Conservation (phyloP, 768 basidiomycete genomes). For the Galerina marginata region DNA sequence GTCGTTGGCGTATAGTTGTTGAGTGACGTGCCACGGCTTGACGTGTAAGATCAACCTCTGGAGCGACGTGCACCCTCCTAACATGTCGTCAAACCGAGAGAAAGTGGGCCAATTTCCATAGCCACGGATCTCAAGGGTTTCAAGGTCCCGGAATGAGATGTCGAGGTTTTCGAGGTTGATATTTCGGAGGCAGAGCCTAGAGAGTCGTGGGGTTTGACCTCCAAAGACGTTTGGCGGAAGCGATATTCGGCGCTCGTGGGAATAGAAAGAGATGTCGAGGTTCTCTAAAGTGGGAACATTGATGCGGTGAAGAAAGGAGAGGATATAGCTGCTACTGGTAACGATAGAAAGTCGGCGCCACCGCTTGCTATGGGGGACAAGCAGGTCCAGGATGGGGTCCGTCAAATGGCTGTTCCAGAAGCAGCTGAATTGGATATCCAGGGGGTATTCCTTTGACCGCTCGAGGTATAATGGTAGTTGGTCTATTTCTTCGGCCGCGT, state of each 20-base stretch:
- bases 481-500: constrained; percentile 24
- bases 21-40: constrained; percentile 27
- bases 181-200: constrained; percentile 32
- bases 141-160: constrained; percentile 27
- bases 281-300: constrained; percentile 27
- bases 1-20: constrained; percentile 20
- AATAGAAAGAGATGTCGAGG: constrained; percentile 31
- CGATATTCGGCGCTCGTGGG: constrained; percentile 21
- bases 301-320: constrained; percentile 26
- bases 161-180: constrained; percentile 28
- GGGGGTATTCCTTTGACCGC: constrained; percentile 33
- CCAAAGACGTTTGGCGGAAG: constrained; percentile 26
- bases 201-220: constrained; percentile 28
- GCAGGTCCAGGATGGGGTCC: constrained; percentile 24
- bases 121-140: constrained; percentile 34
- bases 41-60: constrained; percentile 34
- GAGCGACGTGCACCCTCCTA: constrained; percentile 27
- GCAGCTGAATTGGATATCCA: constrained; percentile 34
- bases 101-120: constrained; percentile 35
- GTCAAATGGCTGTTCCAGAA: constrained; percentile 32
- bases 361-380: constrained; percentile 33
- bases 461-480: constrained; percentile 28
- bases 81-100: constrained; percentile 25
- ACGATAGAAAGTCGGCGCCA: constrained; percentile 34
- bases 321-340: constrained; percentile 26